Base-by-base conservation (phyloP, 2,329 filamentous ascomycete species). In the Epichloe scottii region DNA sequence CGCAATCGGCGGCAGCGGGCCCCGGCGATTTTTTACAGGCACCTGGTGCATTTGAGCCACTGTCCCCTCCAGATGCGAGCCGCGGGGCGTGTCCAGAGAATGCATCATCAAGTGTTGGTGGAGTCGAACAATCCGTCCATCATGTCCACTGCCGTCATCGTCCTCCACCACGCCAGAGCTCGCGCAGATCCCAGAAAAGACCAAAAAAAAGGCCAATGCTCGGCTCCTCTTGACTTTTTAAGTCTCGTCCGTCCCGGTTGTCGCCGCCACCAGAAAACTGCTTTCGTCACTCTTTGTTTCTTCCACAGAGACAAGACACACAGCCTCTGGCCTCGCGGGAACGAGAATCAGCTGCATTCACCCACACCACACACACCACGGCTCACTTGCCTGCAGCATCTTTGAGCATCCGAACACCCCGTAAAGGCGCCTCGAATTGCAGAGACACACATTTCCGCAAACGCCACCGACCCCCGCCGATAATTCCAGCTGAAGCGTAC, bases 391-490 rank as follows among this genome's bases (percentile, higher is more conserved):
- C 26, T 26, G 26, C 26, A 26, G 6, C 26, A 8, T 26, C 7
- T 26, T 26, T 26, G 26, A 8, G 26, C 26, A 30, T 30, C 26
- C 39, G 7, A 19, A 14, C 30, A 35, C 6, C 33, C 26, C 26
- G 26, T 30, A 1, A 11, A 14, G 40, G 17, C 2, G 19, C 40
- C 40, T 14, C 26, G 47, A 49, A 17, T 8, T 21, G 47, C 37
- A 30, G 30, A 30, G 45, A 33, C 30, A 35, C 23, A 10, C 7
- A 11, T 41, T 19, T n/a, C 44, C 37, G 49, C 26, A 43, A 42
- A 42, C 49, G 43, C 49, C 49, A 51, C 49, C 49, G 38, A 30
- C 21, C 10, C 12, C 37, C 43, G 38, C 17, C 17, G 33, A 45
- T 12, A 39, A 30, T n/a, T 26, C 40, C 33, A 40, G 19, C 37